Conservation (phyloP, 768 basidiomycete species). For the Amanita muscaria region DNA sequence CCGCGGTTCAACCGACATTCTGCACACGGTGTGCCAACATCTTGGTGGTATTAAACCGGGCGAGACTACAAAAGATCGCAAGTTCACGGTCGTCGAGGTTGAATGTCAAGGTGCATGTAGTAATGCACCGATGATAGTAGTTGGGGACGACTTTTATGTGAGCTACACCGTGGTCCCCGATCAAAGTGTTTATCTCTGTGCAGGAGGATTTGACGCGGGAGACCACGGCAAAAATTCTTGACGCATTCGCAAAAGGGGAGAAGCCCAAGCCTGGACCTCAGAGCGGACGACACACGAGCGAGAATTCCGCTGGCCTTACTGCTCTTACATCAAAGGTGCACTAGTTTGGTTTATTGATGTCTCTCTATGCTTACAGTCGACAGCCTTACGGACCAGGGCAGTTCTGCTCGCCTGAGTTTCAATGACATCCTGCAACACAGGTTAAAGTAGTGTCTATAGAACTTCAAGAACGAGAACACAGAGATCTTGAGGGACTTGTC, state of each 20-base stretch:
- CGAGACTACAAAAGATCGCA: conserved; percentile 90
- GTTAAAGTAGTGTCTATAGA: no score
- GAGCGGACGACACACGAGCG: conserved; percentile 75
- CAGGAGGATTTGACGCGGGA: conserved; percentile 81
- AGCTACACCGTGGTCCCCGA: conserved; percentile 18
- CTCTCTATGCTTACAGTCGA: conserved; percentile 8
- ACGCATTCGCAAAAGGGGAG: conserved; percentile 70
- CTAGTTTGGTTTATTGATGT: conserved; percentile 10
- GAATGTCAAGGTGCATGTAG: conserved; percentile 98
- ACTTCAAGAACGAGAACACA: no score
- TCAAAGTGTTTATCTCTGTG: conserved; percentile 10
- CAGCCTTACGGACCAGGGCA: conserved; percentile 94
- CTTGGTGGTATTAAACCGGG: conserved; percentile 81
- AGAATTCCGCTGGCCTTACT: conserved; percentile 90
- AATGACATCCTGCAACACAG: no score
- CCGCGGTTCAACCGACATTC: conserved; percentile 82
- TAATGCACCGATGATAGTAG: conserved; percentile 94
- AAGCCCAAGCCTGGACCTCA: conserved; percentile 95
- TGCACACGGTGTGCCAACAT: conserved; percentile 75
- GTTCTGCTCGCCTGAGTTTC: conserved; percentile 79
- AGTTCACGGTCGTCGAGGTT: conserved; percentile 96
- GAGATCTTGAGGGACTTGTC: neutral
- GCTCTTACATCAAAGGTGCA: conserved; percentile 69
- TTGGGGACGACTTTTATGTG: conserved; percentile 96
- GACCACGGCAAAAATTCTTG: conserved; percentile 71